Conservation (phyloP, 495 filamentous ascomycete genomes). For the Lophium mytilinum region DNA sequence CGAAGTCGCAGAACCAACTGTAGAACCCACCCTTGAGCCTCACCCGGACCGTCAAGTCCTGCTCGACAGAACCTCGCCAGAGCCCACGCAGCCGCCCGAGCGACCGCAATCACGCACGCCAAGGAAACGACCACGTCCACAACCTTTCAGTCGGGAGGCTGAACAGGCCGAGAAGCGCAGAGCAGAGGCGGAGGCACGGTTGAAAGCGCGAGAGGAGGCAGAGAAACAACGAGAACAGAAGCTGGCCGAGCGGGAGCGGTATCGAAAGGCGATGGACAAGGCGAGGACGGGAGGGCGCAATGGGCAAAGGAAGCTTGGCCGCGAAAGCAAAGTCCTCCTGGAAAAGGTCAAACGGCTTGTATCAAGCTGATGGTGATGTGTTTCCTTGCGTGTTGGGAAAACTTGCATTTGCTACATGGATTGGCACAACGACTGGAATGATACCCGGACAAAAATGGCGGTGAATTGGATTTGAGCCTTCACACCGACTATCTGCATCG, state of each 20-base stretch:
- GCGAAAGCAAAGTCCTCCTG: conserved; percentile 74
- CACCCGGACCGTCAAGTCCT: conserved; percentile 68
- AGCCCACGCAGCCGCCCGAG: conserved; percentile 28
- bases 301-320: conserved; percentile 75
- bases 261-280: conserved; percentile 46
- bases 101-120: conserved; percentile 12
- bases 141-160: conserved; percentile 69
- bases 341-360: conserved; percentile 73
- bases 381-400: too few relatives aligned
- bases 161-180: conserved; percentile 58
- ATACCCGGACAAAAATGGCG: too few relatives aligned
- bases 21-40: conserved; percentile 41
- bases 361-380: not conserved
- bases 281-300: conserved; percentile 65
- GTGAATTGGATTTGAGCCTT: too few relatives aligned
- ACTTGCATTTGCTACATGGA: too few relatives aligned
- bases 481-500: too few relatives aligned
- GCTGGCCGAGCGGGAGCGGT: conserved; percentile 37
- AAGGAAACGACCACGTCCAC: conserved; percentile 45
- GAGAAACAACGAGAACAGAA: conserved; percentile 41
- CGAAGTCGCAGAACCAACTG: conserved; percentile 1
- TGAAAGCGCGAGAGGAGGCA: conserved; percentile 31
- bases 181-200: conserved; percentile 54
- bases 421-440: too few relatives aligned
- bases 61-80: conserved; percentile 41